These are phyloP conservation scores for Peribolospora kevripleyi DNA, from an alignment of 768 basidiomycete genomes.

Conservation along the genomic window DNA sequence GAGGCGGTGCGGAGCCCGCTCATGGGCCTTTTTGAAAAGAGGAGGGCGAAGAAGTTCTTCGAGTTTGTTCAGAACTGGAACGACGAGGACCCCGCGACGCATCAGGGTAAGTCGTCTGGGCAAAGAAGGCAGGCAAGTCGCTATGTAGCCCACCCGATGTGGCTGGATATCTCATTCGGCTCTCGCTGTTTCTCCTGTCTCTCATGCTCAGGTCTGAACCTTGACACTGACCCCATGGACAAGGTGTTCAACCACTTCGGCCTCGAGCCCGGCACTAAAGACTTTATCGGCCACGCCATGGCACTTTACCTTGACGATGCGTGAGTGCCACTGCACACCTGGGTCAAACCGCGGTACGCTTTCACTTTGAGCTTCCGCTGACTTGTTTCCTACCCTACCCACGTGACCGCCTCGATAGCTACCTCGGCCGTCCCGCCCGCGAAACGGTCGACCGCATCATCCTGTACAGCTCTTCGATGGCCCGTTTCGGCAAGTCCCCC, in stretches of 20 bases:
- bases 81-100: conserved; percentile 83
- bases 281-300: conserved; percentile 99
- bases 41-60: conserved; percentile 95
- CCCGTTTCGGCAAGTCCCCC: conserved; percentile 94
- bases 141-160: no score
- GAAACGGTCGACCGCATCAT: conserved; percentile 81
- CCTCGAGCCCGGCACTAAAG: conserved; percentile 86
- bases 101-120: conserved; percentile 44
- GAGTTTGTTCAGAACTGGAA: conserved; percentile 87
- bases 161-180: not conserved
- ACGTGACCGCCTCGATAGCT: conserved; percentile 28
- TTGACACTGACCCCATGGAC: conserved; percentile 81
- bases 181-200: not conserved
- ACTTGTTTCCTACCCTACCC: not conserved
- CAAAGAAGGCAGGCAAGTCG: not conserved
- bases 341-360: not conserved
- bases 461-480: conserved; percentile 95
- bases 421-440: conserved; percentile 75
- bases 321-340: conserved; percentile 28
- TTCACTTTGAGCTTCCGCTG: not conserved
- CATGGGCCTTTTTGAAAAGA: conserved; percentile 99
- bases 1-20: conserved; percentile 84
- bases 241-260: conserved; percentile 91
- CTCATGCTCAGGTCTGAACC: conserved; percentile 40
- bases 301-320: conserved; percentile 92